Evolutionary conservation across 2,329 filamentous ascomycete genomes (phyloP).

Genomic region (Calonectria ilicicola): DNA sequence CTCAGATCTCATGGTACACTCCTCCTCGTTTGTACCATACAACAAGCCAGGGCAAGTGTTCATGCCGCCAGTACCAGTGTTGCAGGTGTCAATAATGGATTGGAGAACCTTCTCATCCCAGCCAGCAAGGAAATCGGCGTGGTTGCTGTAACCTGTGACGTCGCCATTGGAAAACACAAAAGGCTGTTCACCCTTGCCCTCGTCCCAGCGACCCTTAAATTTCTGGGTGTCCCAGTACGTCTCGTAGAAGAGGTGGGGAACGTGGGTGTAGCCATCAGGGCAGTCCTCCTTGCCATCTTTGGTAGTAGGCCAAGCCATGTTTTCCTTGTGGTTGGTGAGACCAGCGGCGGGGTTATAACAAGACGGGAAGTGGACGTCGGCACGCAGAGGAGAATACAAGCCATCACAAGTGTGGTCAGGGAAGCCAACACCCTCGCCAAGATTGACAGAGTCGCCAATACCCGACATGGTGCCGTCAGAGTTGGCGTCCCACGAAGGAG

Average conservation of each 20-base stretch:
- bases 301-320: conserved; percentile 73
- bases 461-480: conserved; percentile 69
- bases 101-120: conserved; percentile 77
- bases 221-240: conserved; percentile 70
- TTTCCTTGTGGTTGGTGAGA: conserved; percentile 70
- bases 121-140: conserved; percentile 79
- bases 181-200: conserved; percentile 66
- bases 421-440: conserved; percentile 72
- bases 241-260: conserved; percentile 70
- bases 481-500: conserved; percentile 64
- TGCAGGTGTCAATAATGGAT: conserved; percentile 75
- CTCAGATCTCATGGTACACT: conserved; percentile 64
- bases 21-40: conserved; percentile 62
- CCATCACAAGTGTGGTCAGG: conserved; percentile 77
- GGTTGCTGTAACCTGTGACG: conserved; percentile 75
- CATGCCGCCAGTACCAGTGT: conserved; percentile 69
- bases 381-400: conserved; percentile 69
- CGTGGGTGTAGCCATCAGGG: conserved; percentile 65
- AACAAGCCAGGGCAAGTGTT: conserved; percentile 71
- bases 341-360: conserved; percentile 77
- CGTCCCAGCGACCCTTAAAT: conserved; percentile 66
- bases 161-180: conserved; percentile 80
- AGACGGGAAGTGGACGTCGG: conserved; percentile 78
- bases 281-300: conserved; percentile 65
- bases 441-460: conserved; percentile 65